Evolutionary conservation across 176 grass and related monocot genomes (phyloP).

Genomic region (Avena sativa): DNA sequence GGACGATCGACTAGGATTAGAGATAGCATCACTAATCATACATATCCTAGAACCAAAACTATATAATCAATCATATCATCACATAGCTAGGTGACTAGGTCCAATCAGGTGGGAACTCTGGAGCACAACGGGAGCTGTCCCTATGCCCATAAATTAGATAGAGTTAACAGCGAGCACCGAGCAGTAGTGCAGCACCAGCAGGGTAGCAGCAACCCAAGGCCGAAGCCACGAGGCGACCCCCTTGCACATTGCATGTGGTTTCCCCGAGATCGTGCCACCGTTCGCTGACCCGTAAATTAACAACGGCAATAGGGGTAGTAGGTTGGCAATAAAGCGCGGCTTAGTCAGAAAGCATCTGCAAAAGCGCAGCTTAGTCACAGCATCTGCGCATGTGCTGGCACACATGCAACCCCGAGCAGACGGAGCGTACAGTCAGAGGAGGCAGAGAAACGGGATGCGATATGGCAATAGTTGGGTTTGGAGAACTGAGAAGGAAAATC

Average conservation of each 20-base stretch:
- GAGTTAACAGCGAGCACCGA: slow-evolving; percentile 9
- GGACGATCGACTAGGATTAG: slow-evolving; percentile 40
- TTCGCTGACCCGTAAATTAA: neutral
- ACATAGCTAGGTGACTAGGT: slow-evolving; percentile 25
- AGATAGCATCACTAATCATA: slow-evolving; percentile 10
- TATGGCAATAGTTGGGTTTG: neutral
- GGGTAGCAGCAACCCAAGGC: too few species aligned
- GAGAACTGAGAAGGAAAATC: too few species aligned
- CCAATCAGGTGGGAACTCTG: neutral
- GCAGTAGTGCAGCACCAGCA: neutral
- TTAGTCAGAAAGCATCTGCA: neutral
- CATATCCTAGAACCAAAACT: slow-evolving; percentile 15
- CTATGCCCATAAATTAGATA: neutral
- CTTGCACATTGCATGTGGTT: slow-evolving; percentile 38
- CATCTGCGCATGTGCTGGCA: slow-evolving; percentile 48
- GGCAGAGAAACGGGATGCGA: neutral
- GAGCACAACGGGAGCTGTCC: neutral
- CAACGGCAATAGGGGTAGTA: neutral
- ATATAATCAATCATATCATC: slow-evolving; percentile 39
- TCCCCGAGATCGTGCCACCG: slow-evolving; percentile 32
- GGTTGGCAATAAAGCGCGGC: neutral
- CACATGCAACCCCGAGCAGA: neutral
- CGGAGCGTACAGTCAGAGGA: neutral
- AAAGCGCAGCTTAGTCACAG: slow-evolving; percentile 46
- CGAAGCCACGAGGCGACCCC: neutral